Evolutionary conservation across 129 eudicot species (phyloP).

Genomic region (Sambucus nigra): DNA sequence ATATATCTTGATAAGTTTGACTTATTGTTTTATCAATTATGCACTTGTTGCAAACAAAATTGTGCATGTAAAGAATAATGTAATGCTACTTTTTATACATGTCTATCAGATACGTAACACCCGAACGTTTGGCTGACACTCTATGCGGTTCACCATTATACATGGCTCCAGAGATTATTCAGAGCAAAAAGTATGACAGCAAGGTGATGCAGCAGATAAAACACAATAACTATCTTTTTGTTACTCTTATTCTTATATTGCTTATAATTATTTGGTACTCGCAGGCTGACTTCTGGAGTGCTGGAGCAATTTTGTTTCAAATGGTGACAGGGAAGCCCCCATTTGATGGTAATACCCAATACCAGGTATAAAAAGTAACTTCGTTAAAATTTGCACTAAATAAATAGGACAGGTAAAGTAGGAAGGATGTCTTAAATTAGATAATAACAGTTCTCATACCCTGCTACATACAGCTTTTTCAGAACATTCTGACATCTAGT

Average conservation of each 20-base stretch:
- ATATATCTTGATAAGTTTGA: no score
- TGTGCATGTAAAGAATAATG: no score
- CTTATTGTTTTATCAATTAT: no score
- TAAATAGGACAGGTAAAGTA: neutral
- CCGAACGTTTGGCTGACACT: slow-evolving; percentile 21
- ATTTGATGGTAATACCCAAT: slow-evolving; percentile 15
- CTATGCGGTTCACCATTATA: slow-evolving; percentile 24
- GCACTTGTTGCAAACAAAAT: no score
- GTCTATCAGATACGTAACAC: slow-evolving; percentile 15
- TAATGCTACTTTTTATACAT: neutral
- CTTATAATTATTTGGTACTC: neutral
- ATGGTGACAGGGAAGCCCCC: slow-evolving; percentile 24
- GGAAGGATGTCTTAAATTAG: neutral
- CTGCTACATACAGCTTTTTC: slow-evolving; percentile 18
- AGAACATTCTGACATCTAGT: slow-evolving; percentile 11
- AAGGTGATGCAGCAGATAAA: slow-evolving; percentile 8
- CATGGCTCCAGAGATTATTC: slow-evolving; percentile 28
- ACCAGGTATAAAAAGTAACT: slow-evolving; percentile 2
- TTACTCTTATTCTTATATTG: neutral
- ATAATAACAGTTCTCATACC: neutral
- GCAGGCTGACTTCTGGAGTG: slow-evolving; percentile 32
- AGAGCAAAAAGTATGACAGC: slow-evolving; percentile 18
- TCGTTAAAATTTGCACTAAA: no score
- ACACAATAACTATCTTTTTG: neutral
- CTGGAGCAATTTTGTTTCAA: slow-evolving; percentile 24